A percentile compares a stretch with the other conserved stretches of the same genome.
phyloP scores from a whole-genome alignment of 2,329 filamentous ascomycete species.

The Didymella sp. region DNA sequence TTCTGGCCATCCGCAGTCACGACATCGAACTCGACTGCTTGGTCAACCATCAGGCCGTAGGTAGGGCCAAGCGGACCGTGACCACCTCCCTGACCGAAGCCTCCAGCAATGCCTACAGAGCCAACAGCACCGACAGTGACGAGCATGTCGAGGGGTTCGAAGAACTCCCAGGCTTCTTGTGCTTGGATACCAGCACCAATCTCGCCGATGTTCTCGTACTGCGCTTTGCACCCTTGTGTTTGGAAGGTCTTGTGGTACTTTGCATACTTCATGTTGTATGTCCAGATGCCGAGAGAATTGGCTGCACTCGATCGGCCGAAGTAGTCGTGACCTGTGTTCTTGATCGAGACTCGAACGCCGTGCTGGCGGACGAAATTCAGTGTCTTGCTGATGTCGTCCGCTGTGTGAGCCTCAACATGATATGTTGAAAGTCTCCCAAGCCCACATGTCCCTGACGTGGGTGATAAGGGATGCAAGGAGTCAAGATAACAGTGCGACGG shows the following conservation, averaged over 20 bases:
- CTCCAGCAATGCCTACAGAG: slow-evolving; percentile 59
- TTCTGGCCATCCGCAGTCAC: slow-evolving; percentile 42
- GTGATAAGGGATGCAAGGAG: slow-evolving; percentile 33
- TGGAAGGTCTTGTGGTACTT: slow-evolving; percentile 38
- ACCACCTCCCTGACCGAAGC: slow-evolving; percentile 58
- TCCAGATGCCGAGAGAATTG: slow-evolving; percentile 47
- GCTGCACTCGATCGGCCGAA: slow-evolving; percentile 44
- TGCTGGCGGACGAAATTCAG: slow-evolving; percentile 40
- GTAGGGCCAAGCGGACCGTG: slow-evolving; percentile 61
- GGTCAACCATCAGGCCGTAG: slow-evolving; percentile 51
- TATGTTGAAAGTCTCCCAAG: slow-evolving; percentile 45
- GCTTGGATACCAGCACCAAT: slow-evolving; percentile 47
- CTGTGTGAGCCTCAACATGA: slow-evolving; percentile 38
- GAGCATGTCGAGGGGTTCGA: slow-evolving; percentile 42
- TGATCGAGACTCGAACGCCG: slow-evolving; percentile 46
- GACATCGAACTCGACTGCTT: slow-evolving; percentile 47
- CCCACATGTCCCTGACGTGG: slow-evolving; percentile 39
- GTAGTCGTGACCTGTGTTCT: slow-evolving; percentile 50
- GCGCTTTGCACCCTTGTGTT: slow-evolving; percentile 32
- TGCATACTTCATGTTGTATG: slow-evolving; percentile 43
- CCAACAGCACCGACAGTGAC: slow-evolving; percentile 46
- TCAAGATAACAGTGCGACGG: slow-evolving; percentile 42
- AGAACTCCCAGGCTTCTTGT: slow-evolving; percentile 47
- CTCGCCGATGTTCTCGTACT: slow-evolving; percentile 44
- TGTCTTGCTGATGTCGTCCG: slow-evolving; percentile 38